Conservation (phyloP, 495 filamentous ascomycete genomes). For the Lindgomyces ingoldianus region DNA sequence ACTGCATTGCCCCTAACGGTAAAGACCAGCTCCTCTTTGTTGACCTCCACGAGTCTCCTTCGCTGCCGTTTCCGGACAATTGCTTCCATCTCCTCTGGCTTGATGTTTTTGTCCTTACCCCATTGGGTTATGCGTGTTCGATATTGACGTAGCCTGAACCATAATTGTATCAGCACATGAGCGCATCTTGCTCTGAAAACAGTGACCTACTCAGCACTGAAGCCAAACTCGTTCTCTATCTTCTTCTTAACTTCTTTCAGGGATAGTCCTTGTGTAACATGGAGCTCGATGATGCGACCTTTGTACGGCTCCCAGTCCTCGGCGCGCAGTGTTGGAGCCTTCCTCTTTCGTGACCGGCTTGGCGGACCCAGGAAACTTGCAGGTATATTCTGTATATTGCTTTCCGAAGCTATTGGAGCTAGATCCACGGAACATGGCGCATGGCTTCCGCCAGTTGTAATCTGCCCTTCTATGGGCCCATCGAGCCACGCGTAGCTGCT, state of each 20-base stretch:
- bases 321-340: constrained; percentile 33
- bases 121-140: constrained; percentile 39
- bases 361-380: constrained; percentile 28
- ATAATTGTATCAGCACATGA: constrained; percentile 11
- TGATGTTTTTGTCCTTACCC: constrained; percentile 41
- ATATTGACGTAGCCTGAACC: constrained; percentile 32
- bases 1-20: constrained; percentile 26
- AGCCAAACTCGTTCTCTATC: constrained; percentile 28
- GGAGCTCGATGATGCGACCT: constrained; percentile 33
- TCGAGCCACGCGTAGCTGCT: no score
- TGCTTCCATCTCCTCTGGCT: constrained; percentile 41
- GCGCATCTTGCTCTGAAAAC: neutral
- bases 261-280: constrained; percentile 25
- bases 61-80: constrained; percentile 39
- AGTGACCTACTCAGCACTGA: constrained; percentile 30
- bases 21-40: constrained; percentile 24
- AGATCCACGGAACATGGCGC: no score
- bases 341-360: constrained; percentile 32
- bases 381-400: constrained; percentile 5
- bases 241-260: constrained; percentile 26
- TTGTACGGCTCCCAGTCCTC: constrained; percentile 35
- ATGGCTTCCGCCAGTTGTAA: no score
- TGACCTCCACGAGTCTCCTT: constrained; percentile 29
- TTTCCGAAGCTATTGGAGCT: no score
- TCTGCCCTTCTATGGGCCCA: no score